These are phyloP conservation scores for Clonostachys rosea DNA, from an alignment of 2,329 filamentous ascomycete species.

Conservation along the genomic window DNA sequence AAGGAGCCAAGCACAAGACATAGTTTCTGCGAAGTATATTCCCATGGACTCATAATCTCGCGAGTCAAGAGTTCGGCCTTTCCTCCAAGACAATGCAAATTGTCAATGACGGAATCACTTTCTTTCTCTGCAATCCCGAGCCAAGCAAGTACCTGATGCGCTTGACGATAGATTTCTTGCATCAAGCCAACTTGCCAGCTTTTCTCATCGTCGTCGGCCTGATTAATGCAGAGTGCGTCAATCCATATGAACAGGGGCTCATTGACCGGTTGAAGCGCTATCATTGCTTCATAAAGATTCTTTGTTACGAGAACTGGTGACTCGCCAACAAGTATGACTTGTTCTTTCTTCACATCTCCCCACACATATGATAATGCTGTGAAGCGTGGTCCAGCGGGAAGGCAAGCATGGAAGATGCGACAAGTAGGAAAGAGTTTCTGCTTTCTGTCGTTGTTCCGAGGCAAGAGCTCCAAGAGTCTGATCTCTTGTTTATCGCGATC, in stretches of 20 bases:
- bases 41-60: slow-evolving; percentile 19
- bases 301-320: no score
- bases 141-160: slow-evolving; percentile 25
- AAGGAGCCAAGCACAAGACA: neutral
- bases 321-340: no score
- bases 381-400: no score
- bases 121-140: slow-evolving; percentile 19
- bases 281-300: no score
- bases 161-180: slow-evolving; percentile 26
- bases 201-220: slow-evolving; percentile 24
- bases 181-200: slow-evolving; percentile 29
- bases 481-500: neutral
- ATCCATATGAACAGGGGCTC: slow-evolving; percentile 18
- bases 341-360: no score
- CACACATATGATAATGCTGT: no score
- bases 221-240: slow-evolving; percentile 34
- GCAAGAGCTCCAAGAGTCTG: neutral
- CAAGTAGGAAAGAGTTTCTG: no score
- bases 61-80: slow-evolving; percentile 16
- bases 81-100: slow-evolving; percentile 22
- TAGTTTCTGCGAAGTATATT: slow-evolving; percentile 21
- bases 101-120: slow-evolving; percentile 17
- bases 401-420: no score
- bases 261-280: no score
- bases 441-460: no score